Base-by-base conservation (phyloP, 1,139 yeast genomes). In the Taphrina populina region DNA sequence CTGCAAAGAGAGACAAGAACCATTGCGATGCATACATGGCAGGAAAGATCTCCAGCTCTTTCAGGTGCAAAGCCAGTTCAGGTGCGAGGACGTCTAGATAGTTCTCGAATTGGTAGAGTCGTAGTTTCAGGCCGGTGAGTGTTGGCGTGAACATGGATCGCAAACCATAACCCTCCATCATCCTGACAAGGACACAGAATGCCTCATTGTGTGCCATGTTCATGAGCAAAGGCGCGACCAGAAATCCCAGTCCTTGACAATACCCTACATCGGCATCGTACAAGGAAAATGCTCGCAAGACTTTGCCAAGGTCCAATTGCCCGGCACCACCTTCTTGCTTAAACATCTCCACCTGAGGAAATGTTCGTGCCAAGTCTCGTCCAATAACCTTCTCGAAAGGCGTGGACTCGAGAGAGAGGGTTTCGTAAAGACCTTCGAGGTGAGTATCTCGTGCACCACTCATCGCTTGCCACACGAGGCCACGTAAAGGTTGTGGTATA, bases 221-320 rank as follows among this genome's bases (percentile, higher is more conserved):
- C 67, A 80, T 75, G 60, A 79, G 73, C 53, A 82, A 69, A 6
- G 83, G 82, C 2, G 85, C 86, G 10, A 81, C 85, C 39, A 83
- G 69, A 64, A 83, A 83, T 26, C 83, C 76, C 27, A 83, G 70
- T 4, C 59, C 88, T 66, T 82, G 88, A 65, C 88, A 82, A 66
- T 82, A 82, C 6, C 88, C 88, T 61, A 82, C 78, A 63, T 82
- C 84, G 52, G 77, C 76, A 66, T 82, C 87, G 64, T 81, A 82
- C 62, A 82, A 79, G 51, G 84, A 81, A 64, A 79, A 82, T 0
- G 84, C 87, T 58, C 83, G 79, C 61, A 82, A 72, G 24, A 82
- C 78, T 29, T 78, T 76, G 36, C 82, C 82, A 54, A 82, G 75
- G 63, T 73, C 73, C 23, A 61, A 58, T 58, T 73, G 75, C 33